A percentile compares a stretch with the other conserved stretches of the same genome.
phyloP scores from a whole-genome alignment of 306 rosid species.

The Macrotyloma uniflorum region DNA sequence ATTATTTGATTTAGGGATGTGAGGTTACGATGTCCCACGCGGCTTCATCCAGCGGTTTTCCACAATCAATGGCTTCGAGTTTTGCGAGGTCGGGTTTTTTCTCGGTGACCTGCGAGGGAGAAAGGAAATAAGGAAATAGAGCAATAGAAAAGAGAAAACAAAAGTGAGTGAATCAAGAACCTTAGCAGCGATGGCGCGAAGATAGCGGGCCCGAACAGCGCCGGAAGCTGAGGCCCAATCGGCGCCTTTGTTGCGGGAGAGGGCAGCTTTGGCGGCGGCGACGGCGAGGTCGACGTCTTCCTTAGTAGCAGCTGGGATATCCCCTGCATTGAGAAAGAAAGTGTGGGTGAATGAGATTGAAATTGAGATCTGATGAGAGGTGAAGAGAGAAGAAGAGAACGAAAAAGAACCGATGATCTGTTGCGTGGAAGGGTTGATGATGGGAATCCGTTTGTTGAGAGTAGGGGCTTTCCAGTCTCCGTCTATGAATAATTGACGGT shows the following conservation, averaged over 20 bases:
- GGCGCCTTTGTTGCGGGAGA: slow-evolving; percentile 69
- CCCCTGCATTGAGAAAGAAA: slow-evolving; percentile 46
- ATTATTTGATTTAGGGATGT: neutral
- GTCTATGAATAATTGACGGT: slow-evolving; percentile 71
- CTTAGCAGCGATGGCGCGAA: slow-evolving; percentile 96
- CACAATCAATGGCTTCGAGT: slow-evolving; percentile 78
- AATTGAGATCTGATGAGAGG: neutral
- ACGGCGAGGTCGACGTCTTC: slow-evolving; percentile 93
- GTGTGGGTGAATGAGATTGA: neutral
- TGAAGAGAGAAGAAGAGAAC: neutral
- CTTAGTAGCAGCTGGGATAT: slow-evolving; percentile 84
- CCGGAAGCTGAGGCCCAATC: slow-evolving; percentile 90
- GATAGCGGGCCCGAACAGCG: slow-evolving; percentile 76
- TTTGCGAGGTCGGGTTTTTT: slow-evolving; percentile 65
- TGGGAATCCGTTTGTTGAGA: slow-evolving; percentile 73
- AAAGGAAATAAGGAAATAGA: neutral
- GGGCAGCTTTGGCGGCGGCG: slow-evolving; percentile 75
- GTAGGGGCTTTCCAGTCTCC: slow-evolving; percentile 83
- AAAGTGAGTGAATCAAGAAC: neutral
- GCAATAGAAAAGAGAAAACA: neutral
- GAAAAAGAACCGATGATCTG: slow-evolving; percentile 58
- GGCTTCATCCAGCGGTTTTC: slow-evolving; percentile 95
- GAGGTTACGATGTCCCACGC: slow-evolving; percentile 77
- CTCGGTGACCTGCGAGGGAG: slow-evolving; percentile 60
- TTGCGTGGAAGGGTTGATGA: slow-evolving; percentile 84